Evolutionary conservation across 225 moss, liverwort and hornwort species (phyloP).

Genomic region (Sphagnum tenellum): DNA sequence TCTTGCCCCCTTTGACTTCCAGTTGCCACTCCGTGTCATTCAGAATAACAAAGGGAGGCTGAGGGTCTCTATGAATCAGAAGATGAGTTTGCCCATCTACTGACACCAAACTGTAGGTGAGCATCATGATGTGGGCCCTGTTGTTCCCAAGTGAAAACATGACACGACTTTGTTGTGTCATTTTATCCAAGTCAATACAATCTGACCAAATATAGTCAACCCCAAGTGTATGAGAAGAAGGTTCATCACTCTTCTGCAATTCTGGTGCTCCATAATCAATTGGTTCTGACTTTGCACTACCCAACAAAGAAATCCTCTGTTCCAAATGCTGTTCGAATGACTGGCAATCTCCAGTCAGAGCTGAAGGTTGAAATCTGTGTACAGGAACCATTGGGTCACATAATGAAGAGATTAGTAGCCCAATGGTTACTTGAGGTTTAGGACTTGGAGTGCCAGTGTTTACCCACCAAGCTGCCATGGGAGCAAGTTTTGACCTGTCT

Average conservation of each 20-base stretch:
- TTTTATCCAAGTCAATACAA: constrained; percentile 3
- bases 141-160: constrained; percentile 4
- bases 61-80: constrained; percentile 10
- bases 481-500: constrained; percentile 9
- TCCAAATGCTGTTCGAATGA: too few relatives aligned
- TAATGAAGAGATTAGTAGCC: too few relatives aligned
- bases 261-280: too few relatives aligned
- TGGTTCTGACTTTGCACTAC: too few relatives aligned
- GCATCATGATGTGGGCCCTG: constrained; percentile 6
- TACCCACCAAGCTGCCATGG: constrained; percentile 1
- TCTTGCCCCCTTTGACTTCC: constrained; percentile 10
- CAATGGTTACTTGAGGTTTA: too few relatives aligned
- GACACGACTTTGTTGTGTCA: constrained; percentile 5
- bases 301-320: too few relatives aligned
- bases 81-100: constrained; percentile 12
- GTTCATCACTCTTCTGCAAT: too few relatives aligned
- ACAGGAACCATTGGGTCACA: too few relatives aligned
- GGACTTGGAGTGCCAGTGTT: too few relatives aligned
- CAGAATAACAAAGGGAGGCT: constrained; percentile 8
- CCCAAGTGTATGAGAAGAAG: too few relatives aligned
- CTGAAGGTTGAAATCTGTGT: too few relatives aligned
- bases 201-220: constrained; percentile 9
- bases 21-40: constrained; percentile 5
- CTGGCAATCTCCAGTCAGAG: too few relatives aligned
- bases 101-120: constrained; percentile 10